Conservation (phyloP, 2,329 filamentous ascomycete genomes). For the Aspergillus proliferans region DNA sequence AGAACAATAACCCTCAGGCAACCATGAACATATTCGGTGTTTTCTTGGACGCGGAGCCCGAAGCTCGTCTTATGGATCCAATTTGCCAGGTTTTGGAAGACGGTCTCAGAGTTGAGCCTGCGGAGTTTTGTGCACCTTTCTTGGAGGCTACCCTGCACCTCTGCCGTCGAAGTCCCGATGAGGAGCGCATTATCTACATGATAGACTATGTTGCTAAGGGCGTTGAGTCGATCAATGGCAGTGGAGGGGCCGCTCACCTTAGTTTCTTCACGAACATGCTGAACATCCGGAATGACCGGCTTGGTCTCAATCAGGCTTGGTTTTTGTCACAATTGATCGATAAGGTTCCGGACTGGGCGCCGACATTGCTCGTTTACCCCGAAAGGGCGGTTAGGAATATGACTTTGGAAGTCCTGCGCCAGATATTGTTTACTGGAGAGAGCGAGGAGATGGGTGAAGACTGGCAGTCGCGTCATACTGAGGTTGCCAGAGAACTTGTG, state of each 20-base stretch:
- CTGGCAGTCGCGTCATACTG: constrained; percentile 19
- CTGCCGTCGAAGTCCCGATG: constrained; percentile 37
- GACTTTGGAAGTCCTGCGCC: constrained; percentile 39
- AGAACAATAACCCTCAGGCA: constrained; percentile 51
- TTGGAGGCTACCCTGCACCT: constrained; percentile 54
- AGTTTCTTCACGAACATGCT: constrained; percentile 50
- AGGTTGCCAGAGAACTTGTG: constrained; percentile 28
- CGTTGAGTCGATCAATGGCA: constrained; percentile 43
- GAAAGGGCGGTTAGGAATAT: constrained; percentile 41
- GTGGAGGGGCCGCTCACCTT: constrained; percentile 45
- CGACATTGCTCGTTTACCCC: constrained; percentile 47
- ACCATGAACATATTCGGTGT: constrained; percentile 53
- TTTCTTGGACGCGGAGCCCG: constrained; percentile 49
- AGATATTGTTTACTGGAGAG: constrained; percentile 37
- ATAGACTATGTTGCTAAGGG: constrained; percentile 40
- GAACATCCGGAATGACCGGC: constrained; percentile 32
- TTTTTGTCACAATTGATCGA: constrained; percentile 34
- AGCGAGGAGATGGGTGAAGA: constrained; percentile 23
- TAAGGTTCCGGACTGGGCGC: constrained; percentile 45
- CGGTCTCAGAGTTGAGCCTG: constrained; percentile 49
- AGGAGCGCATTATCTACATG: constrained; percentile 31
- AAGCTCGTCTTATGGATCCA: constrained; percentile 43
- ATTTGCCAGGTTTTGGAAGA: constrained; percentile 51
- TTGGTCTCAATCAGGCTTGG: constrained; percentile 27
- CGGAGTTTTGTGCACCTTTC: constrained; percentile 47